These are phyloP conservation scores for Limonium bicolor DNA, from an alignment of 148 eudicot species.

Conservation along the genomic window DNA sequence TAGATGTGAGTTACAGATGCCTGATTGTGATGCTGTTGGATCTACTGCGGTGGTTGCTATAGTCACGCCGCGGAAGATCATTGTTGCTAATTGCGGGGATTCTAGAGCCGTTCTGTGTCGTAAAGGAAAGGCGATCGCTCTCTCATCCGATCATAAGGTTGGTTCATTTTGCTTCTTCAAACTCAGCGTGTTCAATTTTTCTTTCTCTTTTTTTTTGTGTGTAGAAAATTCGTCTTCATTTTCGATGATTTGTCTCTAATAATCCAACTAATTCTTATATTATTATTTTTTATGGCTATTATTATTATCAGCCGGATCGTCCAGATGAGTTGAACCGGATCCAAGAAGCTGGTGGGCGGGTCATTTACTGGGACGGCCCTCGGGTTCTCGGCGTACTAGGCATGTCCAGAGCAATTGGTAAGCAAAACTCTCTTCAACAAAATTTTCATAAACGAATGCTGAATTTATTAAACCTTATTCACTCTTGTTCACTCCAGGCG, in stretches of 20 bases:
- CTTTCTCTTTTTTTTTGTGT: no score
- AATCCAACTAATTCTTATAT: background rate
- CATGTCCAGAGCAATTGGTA: constrained; percentile 40
- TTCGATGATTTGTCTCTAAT: background rate
- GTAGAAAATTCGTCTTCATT: background rate
- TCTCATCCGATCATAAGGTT: constrained; percentile 20
- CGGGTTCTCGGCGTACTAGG: constrained; percentile 33
- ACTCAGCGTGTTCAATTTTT: background rate
- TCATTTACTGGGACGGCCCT: constrained; percentile 28
- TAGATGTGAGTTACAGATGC: background rate
- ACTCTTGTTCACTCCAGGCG: constrained; percentile 15
- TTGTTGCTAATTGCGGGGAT: constrained; percentile 19
- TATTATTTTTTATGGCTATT: background rate
- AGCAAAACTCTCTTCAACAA: background rate
- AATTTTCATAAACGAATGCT: background rate
- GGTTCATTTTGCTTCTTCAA: background rate
- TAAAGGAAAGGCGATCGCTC: constrained; percentile 3
- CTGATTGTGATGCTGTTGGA: constrained; percentile 12
- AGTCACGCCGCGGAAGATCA: constrained; percentile 11
- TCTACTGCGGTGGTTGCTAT: constrained; percentile 21
- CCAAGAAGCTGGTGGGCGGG: constrained; percentile 30
- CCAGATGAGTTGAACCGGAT: constrained; percentile 35
- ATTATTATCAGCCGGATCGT: constrained; percentile 39
- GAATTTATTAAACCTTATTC: background rate
- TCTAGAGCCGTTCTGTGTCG: constrained; percentile 14